Evolutionary conservation across 2,329 filamentous ascomycete species (phyloP), one percentile per base, ranked within the genome.

Genomic region (Clarireedia paspali): DNA sequence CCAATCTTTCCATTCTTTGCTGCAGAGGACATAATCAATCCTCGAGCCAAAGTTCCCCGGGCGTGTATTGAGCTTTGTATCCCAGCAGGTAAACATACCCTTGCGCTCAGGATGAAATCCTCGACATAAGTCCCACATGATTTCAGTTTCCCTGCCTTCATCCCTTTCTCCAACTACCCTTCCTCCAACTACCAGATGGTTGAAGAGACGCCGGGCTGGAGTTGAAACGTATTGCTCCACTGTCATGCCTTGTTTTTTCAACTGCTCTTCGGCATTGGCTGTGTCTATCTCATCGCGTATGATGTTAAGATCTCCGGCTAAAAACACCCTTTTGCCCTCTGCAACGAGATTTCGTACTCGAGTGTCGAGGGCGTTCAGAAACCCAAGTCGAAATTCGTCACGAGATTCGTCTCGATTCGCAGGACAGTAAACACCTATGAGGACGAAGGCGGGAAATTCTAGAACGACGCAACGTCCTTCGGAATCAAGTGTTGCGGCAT

Each of bases 51-150:
- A 95, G 69, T 97, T 97, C 2, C 89, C 91, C 3, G 92, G 92
- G n/a, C 94, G 80, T n/a, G 89, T 89, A 70, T 97, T 97, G 67
- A 91, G 88, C 69, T 88, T 91, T 50, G 89, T 91, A 61, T 97
- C 91, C 92, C 92, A 97, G 70, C 92, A 96, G 0, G 94, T 97
- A 70, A 90, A 97, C 94, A 99, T 97, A 59, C 90, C 90, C 59
- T 77, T 76, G 40, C 94, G 80, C n/a, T 75, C 73, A 0, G 89
- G 87, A 67, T 96, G 88, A 66, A 91, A 95, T 26, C 80, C 81
- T 49, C 94, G 82, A 63, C 88, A 91, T 17, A 95, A 76, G 72
- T 99, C 94, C 80, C 87, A 89, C 42, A 97, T 74, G 1, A 91
- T 81, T 2, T 89, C 82, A 12, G 77, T 64, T 67, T 91, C 85